Evolutionary conservation across 345 rosid genomes (phyloP).

Genomic region (Triadica sebifera): DNA sequence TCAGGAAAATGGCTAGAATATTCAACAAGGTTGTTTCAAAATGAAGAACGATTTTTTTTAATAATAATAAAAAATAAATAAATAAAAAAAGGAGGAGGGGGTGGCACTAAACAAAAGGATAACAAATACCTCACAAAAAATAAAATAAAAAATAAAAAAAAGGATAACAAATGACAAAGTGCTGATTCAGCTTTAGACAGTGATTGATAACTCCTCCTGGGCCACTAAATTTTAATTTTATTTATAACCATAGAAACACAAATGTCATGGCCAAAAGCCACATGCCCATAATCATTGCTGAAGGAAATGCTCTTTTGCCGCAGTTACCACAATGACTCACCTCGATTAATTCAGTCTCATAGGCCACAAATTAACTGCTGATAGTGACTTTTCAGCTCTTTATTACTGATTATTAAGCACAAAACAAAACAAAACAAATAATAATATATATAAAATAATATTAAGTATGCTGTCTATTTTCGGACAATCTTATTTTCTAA

Average conservation of each 20-base stretch:
- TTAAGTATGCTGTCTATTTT: no score
- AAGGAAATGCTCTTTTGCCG: no score
- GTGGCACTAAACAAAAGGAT: no score
- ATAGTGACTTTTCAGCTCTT: neutral
- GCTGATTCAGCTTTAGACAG: slow-evolving; percentile 31
- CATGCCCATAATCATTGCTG: neutral
- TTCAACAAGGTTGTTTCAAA: neutral
- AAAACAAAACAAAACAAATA: slow-evolving; percentile 2
- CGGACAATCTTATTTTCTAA: no score
- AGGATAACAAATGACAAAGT: neutral
- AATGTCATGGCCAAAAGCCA: no score
- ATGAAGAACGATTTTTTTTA: no score
- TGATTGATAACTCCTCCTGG: slow-evolving; percentile 1
- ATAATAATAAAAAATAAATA: no score
- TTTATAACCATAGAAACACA: neutral
- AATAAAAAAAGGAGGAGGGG: neutral
- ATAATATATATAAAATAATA: no score
- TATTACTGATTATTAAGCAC: slow-evolving; percentile 11
- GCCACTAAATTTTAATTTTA: slow-evolving; percentile 16
- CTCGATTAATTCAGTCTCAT: neutral
- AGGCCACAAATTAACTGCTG: neutral
- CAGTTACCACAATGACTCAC: neutral
- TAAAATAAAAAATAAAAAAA: no score
- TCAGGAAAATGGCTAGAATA: neutral
- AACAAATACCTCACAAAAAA: no score